These are phyloP conservation scores for Monosporascus sp. DNA, from an alignment of 2,329 filamentous ascomycete species.

Conservation along the genomic window DNA sequence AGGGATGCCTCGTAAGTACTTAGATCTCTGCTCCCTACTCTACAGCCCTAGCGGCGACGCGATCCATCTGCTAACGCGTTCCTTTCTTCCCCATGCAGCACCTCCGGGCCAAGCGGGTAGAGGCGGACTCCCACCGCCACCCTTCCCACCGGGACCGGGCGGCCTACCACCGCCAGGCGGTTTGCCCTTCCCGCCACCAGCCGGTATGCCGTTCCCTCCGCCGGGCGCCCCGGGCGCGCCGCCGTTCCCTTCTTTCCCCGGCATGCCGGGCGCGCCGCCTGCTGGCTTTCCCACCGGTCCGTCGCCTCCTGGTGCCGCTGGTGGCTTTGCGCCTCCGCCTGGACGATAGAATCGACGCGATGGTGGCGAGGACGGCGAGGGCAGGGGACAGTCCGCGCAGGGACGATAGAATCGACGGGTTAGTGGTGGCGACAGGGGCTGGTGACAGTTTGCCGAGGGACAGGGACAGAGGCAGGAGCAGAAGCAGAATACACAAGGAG, in stretches of 20 bases:
- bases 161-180: slow-evolving; percentile 38
- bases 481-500: neutral
- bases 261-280: slow-evolving; percentile 32
- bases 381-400: neutral
- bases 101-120: slow-evolving; percentile 40
- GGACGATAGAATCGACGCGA: slow-evolving; percentile 24
- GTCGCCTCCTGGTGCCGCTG: slow-evolving; percentile 25
- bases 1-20: slow-evolving; percentile 50
- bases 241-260: slow-evolving; percentile 42
- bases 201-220: slow-evolving; percentile 26
- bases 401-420: neutral
- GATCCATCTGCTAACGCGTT: slow-evolving; percentile 6
- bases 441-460: neutral
- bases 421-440: too few relatives aligned
- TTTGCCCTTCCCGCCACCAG: slow-evolving; percentile 26
- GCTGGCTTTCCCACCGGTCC: slow-evolving; percentile 33
- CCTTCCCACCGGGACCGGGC: slow-evolving; percentile 32
- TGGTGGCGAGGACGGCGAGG: neutral
- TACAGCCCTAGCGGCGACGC: slow-evolving; percentile 4
- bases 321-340: slow-evolving; percentile 21
- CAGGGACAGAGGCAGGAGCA: neutral
- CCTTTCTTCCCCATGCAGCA: slow-evolving; percentile 28
- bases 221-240: slow-evolving; percentile 37
- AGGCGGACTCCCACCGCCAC: slow-evolving; percentile 41
- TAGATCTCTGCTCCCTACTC: neutral